phyloP scores from a whole-genome alignment of 768 basidiomycete species.

The Russula sp. region DNA sequence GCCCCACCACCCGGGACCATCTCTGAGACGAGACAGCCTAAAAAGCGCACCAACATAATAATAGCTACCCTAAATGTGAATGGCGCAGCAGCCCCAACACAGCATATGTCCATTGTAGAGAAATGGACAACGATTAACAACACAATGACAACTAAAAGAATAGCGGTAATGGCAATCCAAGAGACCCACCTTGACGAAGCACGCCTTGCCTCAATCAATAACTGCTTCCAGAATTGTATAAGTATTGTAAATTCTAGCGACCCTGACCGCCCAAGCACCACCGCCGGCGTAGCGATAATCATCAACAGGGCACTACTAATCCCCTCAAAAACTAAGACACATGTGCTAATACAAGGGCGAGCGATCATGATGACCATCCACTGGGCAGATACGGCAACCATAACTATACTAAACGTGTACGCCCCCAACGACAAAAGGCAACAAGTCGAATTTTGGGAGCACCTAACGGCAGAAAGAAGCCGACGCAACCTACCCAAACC shows the following conservation, averaged over 20 bases:
- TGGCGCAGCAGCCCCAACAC: not conserved
- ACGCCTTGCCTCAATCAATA: too few species aligned
- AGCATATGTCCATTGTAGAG: not conserved
- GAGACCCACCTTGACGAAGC: not conserved
- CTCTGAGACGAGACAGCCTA: too few species aligned
- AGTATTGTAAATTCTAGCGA: not conserved
- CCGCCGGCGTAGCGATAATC: not conserved
- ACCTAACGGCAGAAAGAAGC: not conserved
- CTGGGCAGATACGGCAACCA: too few species aligned
- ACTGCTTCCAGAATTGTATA: too few species aligned
- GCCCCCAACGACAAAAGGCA: conserved; percentile 15
- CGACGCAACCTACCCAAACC: not conserved
- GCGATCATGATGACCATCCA: too few species aligned
- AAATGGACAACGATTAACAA: not conserved
- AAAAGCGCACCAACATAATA: too few species aligned
- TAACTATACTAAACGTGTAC: conserved; percentile 22
- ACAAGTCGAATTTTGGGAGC: conserved; percentile 18
- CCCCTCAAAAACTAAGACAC: too few species aligned
- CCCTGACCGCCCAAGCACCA: not conserved
- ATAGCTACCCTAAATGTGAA: not conserved
- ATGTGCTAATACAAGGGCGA: too few species aligned
- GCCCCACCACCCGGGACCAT: too few species aligned
- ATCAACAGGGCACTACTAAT: not conserved
- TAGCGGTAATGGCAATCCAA: not conserved
- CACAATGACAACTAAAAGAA: not conserved